These are phyloP conservation scores for Thamnidium elegans DNA, from an alignment of 192 early-diverging fungal genomes.

Conservation along the genomic window DNA sequence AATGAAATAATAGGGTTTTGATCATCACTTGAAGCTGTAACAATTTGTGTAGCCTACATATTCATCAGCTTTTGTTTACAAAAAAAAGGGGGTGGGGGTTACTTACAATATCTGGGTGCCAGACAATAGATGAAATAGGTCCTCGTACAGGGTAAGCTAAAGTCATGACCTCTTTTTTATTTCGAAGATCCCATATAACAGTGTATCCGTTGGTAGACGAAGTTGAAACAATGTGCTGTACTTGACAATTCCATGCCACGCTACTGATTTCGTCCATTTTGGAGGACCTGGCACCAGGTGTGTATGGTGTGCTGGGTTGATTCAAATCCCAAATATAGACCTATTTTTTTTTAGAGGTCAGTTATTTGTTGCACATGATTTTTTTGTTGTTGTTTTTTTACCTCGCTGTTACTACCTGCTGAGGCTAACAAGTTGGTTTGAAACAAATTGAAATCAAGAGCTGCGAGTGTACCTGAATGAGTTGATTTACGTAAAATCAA, in stretches of 20 bases:
- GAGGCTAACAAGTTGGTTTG: constrained; percentile 84
- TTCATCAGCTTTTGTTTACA: no score
- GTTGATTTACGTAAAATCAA: constrained; percentile 65
- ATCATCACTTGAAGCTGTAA: constrained; percentile 90
- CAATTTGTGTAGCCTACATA: constrained; percentile 82
- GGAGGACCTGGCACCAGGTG: background rate
- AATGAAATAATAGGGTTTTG: constrained; percentile 79
- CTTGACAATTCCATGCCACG: constrained; percentile 89
- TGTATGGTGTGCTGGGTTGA: constrained; percentile 39
- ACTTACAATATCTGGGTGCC: constrained; percentile 84
- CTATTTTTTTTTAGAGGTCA: constrained; percentile 49
- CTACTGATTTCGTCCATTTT: constrained; percentile 55
- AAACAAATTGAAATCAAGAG: constrained; percentile 87
- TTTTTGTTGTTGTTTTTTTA: background rate
- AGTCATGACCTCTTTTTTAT: constrained; percentile 77
- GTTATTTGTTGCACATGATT: background rate
- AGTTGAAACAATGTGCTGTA: constrained; percentile 88
- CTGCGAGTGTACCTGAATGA: constrained; percentile 85
- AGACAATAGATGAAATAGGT: constrained; percentile 77
- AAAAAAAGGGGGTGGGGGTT: no score
- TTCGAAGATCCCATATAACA: constrained; percentile 94
- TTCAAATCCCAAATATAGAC: constrained; percentile 94
- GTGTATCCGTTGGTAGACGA: constrained; percentile 85
- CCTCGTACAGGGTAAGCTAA: constrained; percentile 55
- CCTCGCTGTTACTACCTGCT: constrained; percentile 69